Evolutionary conservation across 1,284 basidiomycete genomes (phyloP), one percentile per base, ranked within the genome.

Genomic region (Phylloporus gajari): DNA sequence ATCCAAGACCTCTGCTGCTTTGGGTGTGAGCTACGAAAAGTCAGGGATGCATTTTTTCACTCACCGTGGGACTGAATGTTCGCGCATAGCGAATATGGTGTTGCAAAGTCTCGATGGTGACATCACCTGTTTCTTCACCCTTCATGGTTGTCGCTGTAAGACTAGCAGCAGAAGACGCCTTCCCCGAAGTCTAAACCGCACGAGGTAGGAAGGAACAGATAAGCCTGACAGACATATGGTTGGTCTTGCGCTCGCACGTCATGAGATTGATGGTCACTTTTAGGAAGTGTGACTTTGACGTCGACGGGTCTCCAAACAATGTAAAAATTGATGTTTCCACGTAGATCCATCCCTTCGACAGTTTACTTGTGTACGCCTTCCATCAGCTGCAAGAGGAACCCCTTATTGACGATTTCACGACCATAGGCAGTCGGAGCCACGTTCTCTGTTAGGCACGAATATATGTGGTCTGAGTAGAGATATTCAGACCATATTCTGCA

Each of bases 301-400:
- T 99, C 30, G 94, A 96, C 2, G 98, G 98, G 80, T 99, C 98
- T 58, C 98, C 98, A n/a, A 69, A 99, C 94, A 72, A 99, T 97
- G 81, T 97, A 99, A 71, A 99, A 97, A 80, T 99, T 99, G 83
- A 99, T 94, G 80, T 99, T 98, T 4, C 98, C 98, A 84, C 98
- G 93, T 27, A 99, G 88, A 82, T 99, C 92, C 90, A 99, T 99
- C 62, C 98, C 98, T 83, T 99, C 98, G 0, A 89, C 86, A 0
- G 97, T 99, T 81, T 97, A 92, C 83, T 99, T 99, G 86, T 99
- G 97, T 19, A 99, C 97, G 61, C 98, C 98, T n/a, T 98, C 97
- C 95, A 99, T 96, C 60, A 99, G 90, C 82, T 99, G 98, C 21
- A 99, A 88, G n/a, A 99, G 85, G 53, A 99, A 89, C 15, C 98